These are phyloP conservation scores for Boletales sp. DNA, from an alignment of 768 basidiomycete genomes.

Conservation along the genomic window DNA sequence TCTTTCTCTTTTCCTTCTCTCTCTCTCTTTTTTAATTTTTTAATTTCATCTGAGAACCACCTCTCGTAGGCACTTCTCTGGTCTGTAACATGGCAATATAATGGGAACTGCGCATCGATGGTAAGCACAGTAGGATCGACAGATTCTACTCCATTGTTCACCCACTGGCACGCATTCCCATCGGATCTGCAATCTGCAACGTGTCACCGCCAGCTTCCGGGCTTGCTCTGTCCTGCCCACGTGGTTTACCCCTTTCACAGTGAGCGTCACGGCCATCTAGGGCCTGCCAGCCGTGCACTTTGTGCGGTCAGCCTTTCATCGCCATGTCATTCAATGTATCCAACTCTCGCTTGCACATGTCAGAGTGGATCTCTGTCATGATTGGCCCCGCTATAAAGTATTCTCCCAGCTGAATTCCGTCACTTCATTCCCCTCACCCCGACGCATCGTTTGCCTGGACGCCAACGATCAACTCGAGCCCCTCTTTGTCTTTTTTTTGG, in stretches of 20 bases:
- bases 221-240: conserved; percentile 25
- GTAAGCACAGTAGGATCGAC: neutral
- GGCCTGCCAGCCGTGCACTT: conserved; percentile 11
- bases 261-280: neutral
- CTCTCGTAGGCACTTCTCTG: too few species aligned
- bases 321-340: conserved; percentile 13
- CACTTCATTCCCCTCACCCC: neutral
- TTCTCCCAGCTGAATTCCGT: neutral
- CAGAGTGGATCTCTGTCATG: neutral
- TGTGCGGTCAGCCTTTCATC: conserved; percentile 19
- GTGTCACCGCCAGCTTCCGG: conserved; percentile 21
- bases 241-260: conserved; percentile 7
- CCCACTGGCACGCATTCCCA: conserved; percentile 1
- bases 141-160: neutral
- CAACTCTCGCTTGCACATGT: conserved; percentile 2
- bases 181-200: conserved; percentile 12
- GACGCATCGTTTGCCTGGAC: conserved; percentile 10
- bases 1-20: neutral
- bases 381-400: conserved; percentile 16
- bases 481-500: conserved; percentile 2
- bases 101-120: neutral
- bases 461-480: conserved; percentile 3
- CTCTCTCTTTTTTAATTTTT: too few species aligned
- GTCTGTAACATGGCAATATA: too few species aligned
- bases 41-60: neutral